phyloP scores from a whole-genome alignment of 768 basidiomycete genomes.

The Dendrothele bispora region DNA sequence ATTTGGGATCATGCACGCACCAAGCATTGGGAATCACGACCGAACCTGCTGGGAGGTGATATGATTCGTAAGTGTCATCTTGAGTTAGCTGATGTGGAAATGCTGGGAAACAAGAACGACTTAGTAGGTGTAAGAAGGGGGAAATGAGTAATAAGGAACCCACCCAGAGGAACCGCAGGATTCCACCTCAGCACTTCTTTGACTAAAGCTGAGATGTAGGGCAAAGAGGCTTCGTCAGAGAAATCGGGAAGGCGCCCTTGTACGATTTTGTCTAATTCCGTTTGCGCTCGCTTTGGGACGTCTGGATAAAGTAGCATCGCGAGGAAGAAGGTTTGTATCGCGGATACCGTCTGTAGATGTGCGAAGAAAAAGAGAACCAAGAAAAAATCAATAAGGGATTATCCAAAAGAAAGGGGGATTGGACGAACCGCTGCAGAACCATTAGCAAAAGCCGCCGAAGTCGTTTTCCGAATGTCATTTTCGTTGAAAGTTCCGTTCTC shows the following conservation, averaged over 20 bases:
- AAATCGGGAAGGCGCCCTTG: conserved; percentile 15
- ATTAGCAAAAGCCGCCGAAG: conserved; percentile 7
- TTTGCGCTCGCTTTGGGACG: conserved; percentile 23
- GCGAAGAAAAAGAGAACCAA: background rate
- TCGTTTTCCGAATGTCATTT: conserved; percentile 3
- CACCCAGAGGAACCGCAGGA: conserved; percentile 22
- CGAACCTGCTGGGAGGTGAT: conserved; percentile 23
- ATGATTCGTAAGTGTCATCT: conserved; percentile 25
- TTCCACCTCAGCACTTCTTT: conserved; percentile 27
- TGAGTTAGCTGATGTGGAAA: conserved; percentile 18
- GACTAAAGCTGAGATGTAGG: conserved; percentile 24
- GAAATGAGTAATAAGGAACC: background rate
- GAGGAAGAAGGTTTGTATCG: conserved; percentile 5
- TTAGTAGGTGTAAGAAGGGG: background rate
- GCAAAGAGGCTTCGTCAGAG: conserved; percentile 17
- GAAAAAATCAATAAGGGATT: background rate
- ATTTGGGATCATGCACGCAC: conserved; percentile 1
- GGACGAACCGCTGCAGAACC: conserved; percentile 7
- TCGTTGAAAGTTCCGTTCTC: background rate
- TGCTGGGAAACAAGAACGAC: conserved; percentile 4
- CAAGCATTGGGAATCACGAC: conserved; percentile 24
- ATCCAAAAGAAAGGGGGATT: background rate
- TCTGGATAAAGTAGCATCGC: conserved; percentile 24
- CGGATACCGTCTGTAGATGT: conserved; percentile 1
- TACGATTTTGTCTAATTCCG: conserved; percentile 22